Evolutionary conservation across 192 early-diverging fungal genomes (phyloP).

Genomic region (Mortierella hygrophila): DNA sequence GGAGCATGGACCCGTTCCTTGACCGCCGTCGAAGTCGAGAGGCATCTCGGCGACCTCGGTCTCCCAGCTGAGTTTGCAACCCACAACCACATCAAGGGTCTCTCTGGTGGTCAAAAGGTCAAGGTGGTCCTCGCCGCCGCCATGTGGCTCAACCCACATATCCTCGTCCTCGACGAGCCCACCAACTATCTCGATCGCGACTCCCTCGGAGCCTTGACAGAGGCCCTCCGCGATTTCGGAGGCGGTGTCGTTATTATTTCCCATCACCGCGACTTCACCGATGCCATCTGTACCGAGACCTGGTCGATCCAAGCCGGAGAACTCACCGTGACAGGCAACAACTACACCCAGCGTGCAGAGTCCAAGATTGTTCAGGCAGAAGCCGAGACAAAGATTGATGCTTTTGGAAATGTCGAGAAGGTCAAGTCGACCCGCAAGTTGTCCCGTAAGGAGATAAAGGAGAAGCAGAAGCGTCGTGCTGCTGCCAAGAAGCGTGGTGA

Average conservation of each 20-base stretch:
- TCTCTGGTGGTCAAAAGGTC: conserved; percentile 86
- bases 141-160: conserved; percentile 89
- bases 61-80: conserved; percentile 80
- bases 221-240: conserved; percentile 76
- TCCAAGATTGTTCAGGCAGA: conserved; percentile 54
- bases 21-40: conserved; percentile 71
- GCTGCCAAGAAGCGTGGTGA: conserved; percentile 64
- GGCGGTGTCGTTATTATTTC: conserved; percentile 86
- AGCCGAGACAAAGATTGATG: conserved; percentile 65
- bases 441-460: conserved; percentile 57
- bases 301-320: conserved; percentile 78
- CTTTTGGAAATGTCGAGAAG: conserved; percentile 78
- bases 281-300: conserved; percentile 76
- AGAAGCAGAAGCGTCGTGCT: conserved; percentile 66
- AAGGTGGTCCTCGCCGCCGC: conserved; percentile 88
- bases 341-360: conserved; percentile 57
- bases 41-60: conserved; percentile 80
- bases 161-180: conserved; percentile 91
- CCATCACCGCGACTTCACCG: conserved; percentile 83
- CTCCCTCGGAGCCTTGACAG: conserved; percentile 72
- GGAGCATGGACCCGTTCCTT: conserved; percentile 74
- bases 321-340: conserved; percentile 59
- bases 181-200: conserved; percentile 76
- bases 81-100: conserved; percentile 72
- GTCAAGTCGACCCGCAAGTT: conserved; percentile 68